Evolutionary conservation across 257 asterid genomes (phyloP), one percentile per base, ranked within the genome.

Genomic region (Salvia miltiorrhiza): DNA sequence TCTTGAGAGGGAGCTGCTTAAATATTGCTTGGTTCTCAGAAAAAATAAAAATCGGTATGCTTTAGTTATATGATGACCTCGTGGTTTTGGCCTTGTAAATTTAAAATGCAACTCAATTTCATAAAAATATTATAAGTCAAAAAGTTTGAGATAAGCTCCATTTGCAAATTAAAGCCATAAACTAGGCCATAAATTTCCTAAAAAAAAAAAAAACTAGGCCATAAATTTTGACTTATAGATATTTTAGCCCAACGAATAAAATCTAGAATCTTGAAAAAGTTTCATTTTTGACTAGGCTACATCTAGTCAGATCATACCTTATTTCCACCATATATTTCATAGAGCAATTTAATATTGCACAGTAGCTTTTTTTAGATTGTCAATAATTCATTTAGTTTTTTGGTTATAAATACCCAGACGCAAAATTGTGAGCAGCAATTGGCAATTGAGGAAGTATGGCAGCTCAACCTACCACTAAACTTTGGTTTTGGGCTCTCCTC

Each of bases 391-490:
- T 4, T 30, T 9, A 11, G 4, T 45, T 4, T 56, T 30, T 65
- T 32, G 28, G 17, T 1, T 64, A 63, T 72, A 63, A 72, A 41
- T 28, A 52, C 4, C n/a, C n/a, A 35, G 24, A 21, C 4, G 12
- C 16, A 5, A 7, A 10, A 37, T 33, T 52, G 23, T 30, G 9
- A 7, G 21, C 20, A 67, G 13, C 17, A 21, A 43, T 49, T 12
- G 19, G 9, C 17, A 21, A 43, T 49, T 12, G 19, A 23, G 40
- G 47, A 62, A 70, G 62, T 19, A 76, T 77, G 74, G 58, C 63
- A 9, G 41, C 59, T 37, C 16, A 58, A 9, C 23, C 8, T 4
- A 58, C 52, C 50, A 32, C 32, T 12, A 56, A 57, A 72, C 37
- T 62, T 60, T 63, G 26, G 10, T 30, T 54, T 7, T 20, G 52